Conservation (phyloP, 176 grass and related monocot species). For the Raddia guianensis region DNA sequence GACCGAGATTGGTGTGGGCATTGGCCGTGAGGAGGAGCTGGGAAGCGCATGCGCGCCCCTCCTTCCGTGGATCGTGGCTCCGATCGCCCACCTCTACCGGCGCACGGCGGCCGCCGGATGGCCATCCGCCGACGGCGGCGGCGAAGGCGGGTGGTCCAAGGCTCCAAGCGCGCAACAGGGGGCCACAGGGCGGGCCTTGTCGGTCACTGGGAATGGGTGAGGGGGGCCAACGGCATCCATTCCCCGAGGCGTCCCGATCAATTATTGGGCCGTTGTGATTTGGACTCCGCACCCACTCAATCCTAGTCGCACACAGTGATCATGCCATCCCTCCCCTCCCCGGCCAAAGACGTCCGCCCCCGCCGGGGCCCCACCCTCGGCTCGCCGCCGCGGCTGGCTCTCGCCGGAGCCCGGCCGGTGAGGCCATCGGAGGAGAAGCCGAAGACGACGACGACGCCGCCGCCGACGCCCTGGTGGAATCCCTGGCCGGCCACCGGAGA, state of each 20-base stretch:
- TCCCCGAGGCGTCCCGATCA: constrained; percentile 63
- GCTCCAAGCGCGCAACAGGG: constrained; percentile 49
- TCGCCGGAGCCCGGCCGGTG: constrained; percentile 52
- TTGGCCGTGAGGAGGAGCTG: too few relatives aligned
- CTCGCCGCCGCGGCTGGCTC: constrained; percentile 46
- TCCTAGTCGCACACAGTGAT: constrained; percentile 69
- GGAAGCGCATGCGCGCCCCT: too few relatives aligned
- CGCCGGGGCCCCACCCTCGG: too few relatives aligned
- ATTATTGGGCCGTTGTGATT: constrained; percentile 77
- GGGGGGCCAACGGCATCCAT: not conserved
- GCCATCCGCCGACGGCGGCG: constrained; percentile 36
- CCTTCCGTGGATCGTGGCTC: not conserved
- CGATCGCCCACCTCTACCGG: constrained; percentile 33
- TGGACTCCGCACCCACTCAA: constrained; percentile 68
- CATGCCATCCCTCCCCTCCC: constrained; percentile 49
- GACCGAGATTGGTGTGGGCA: too few relatives aligned
- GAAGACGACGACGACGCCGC: constrained; percentile 48
- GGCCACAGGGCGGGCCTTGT: constrained; percentile 55
- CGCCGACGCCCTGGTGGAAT: constrained; percentile 78
- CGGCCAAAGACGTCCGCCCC: constrained; percentile 25
- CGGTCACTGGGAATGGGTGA: constrained; percentile 52
- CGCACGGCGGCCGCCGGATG: constrained; percentile 42
- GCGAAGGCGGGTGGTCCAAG: constrained; percentile 46
- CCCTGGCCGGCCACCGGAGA: constrained; percentile 50
- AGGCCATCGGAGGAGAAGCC: constrained; percentile 67